These are phyloP conservation scores for Holtermanniella nyarrowii DNA, from an alignment of 768 basidiomycete genomes.

Conservation along the genomic window DNA sequence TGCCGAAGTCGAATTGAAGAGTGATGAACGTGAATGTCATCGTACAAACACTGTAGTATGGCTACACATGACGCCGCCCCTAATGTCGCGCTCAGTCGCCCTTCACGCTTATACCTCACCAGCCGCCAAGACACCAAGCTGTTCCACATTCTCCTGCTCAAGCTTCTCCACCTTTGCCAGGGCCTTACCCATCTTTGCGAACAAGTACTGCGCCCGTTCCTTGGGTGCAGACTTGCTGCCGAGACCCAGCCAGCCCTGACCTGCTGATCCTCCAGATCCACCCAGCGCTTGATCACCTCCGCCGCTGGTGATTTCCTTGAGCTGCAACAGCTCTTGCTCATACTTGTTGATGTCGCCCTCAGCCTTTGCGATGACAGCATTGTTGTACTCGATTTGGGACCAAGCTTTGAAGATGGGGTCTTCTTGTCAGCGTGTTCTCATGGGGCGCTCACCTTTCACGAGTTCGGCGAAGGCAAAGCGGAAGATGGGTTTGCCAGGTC, in stretches of 20 bases:
- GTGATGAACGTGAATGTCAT: neutral
- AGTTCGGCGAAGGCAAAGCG: conserved; percentile 73
- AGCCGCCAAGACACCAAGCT: conserved; percentile 19
- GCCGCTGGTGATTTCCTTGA: conserved; percentile 56
- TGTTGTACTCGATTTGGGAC: conserved; percentile 70
- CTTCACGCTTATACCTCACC: neutral
- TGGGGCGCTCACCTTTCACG: conserved; percentile 52
- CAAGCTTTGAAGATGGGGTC: conserved; percentile 69
- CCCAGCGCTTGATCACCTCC: conserved; percentile 45
- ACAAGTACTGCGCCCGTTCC: conserved; percentile 56
- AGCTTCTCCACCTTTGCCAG: conserved; percentile 58
- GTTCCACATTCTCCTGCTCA: conserved; percentile 56
- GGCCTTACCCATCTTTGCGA: conserved; percentile 63
- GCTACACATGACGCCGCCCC: no score
- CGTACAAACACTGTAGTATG: neutral
- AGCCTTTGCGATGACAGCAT: conserved; percentile 43
- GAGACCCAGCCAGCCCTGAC: conserved; percentile 10
- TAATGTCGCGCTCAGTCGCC: neutral
- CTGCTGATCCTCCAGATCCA: conserved; percentile 30
- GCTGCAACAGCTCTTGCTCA: conserved; percentile 62
- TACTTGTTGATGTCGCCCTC: conserved; percentile 59
- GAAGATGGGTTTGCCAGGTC: conserved; percentile 84
- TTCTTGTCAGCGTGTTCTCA: conserved; percentile 26
- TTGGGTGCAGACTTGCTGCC: conserved; percentile 44
- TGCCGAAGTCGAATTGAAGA: no score